Percentiles rank a stretch among this genome's conserved stretches.
Evolutionary conservation across 2,329 filamentous ascomycete genomes (phyloP).

Genomic region (Penicillium psychrosexuale): DNA sequence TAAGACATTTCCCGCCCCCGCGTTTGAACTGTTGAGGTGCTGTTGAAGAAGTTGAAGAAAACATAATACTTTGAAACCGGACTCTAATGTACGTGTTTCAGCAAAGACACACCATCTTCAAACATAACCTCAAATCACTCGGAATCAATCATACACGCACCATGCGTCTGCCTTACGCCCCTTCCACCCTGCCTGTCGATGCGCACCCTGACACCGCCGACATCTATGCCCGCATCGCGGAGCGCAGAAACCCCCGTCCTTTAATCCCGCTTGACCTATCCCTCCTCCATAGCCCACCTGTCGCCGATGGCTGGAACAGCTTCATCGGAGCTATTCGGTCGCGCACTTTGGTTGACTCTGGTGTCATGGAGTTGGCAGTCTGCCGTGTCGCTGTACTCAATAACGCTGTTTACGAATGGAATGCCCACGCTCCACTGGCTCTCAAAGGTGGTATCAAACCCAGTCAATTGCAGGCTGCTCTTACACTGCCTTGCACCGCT

Average conservation of each 20-base stretch:
- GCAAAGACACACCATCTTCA: neutral
- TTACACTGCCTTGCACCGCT: constrained; percentile 50
- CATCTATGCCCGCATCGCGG: constrained; percentile 29
- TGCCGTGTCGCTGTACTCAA: constrained; percentile 78
- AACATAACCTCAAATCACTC: neutral
- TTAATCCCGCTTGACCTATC: constrained; percentile 73
- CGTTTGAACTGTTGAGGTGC: neutral
- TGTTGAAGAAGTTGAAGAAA: too few relatives aligned
- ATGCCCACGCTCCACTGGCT: constrained; percentile 68
- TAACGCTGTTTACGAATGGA: constrained; percentile 81
- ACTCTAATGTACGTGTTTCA: neutral
- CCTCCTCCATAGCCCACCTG: constrained; percentile 68
- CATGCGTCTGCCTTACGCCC: constrained; percentile 27
- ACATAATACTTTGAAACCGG: neutral
- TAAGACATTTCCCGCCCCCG: constrained; percentile 1
- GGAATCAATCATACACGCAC: constrained; percentile 9
- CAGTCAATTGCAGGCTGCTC: constrained; percentile 52
- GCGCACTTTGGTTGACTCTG: constrained; percentile 46
- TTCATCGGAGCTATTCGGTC: constrained; percentile 56
- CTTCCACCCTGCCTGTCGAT: constrained; percentile 21
- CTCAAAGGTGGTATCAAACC: constrained; percentile 37
- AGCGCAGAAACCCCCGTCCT: constrained; percentile 55
- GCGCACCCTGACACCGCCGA: constrained; percentile 22
- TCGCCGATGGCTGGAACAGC: constrained; percentile 68
- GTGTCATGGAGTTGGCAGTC: constrained; percentile 71